phyloP scores from a whole-genome alignment of 139 green algal genomes.

The Haematococcus sp. region DNA sequence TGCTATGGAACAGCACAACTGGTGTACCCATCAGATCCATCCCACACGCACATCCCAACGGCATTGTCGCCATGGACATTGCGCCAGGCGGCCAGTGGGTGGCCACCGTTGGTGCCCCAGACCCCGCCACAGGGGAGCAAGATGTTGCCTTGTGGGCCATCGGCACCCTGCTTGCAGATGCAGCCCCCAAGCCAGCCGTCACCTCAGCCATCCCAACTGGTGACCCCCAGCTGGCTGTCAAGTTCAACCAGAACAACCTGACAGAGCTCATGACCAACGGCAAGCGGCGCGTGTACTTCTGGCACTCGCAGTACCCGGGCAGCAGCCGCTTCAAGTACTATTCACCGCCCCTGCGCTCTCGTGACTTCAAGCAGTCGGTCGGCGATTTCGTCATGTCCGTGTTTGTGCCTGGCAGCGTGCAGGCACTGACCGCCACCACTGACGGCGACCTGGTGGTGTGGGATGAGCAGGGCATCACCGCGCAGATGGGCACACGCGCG shows the following conservation, averaged over 20 bases:
- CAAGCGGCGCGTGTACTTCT: slow-evolving; percentile 63
- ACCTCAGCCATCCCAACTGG: slow-evolving; percentile 44
- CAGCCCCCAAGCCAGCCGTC: slow-evolving; percentile 13
- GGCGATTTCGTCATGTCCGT: slow-evolving; percentile 57
- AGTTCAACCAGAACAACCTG: slow-evolving; percentile 57
- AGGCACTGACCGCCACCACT: slow-evolving; percentile 48
- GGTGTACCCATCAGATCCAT: slow-evolving; percentile 46
- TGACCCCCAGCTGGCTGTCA: slow-evolving; percentile 53
- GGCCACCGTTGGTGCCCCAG: slow-evolving; percentile 45
- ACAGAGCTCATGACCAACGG: slow-evolving; percentile 71
- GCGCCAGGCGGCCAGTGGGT: slow-evolving; percentile 53
- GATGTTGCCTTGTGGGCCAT: slow-evolving; percentile 57
- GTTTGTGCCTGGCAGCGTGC: slow-evolving; percentile 61
- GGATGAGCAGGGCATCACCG: slow-evolving; percentile 61
- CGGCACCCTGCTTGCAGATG: slow-evolving; percentile 13
- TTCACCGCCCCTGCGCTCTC: slow-evolving; percentile 50
- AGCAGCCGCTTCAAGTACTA: slow-evolving; percentile 57
- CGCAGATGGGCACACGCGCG: slow-evolving; percentile 48
- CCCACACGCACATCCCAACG: slow-evolving; percentile 43
- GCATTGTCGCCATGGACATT: slow-evolving; percentile 59
- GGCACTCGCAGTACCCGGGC: slow-evolving; percentile 28
- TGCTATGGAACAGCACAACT: slow-evolving; percentile 65
- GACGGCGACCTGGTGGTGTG: slow-evolving; percentile 81
- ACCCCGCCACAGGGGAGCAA: slow-evolving; percentile 41
- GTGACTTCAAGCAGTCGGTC: slow-evolving; percentile 70